Evolutionary conservation across 1,284 basidiomycete genomes (phyloP), one percentile per base, ranked within the genome.

Genomic region (Cerioporus squamosus): DNA sequence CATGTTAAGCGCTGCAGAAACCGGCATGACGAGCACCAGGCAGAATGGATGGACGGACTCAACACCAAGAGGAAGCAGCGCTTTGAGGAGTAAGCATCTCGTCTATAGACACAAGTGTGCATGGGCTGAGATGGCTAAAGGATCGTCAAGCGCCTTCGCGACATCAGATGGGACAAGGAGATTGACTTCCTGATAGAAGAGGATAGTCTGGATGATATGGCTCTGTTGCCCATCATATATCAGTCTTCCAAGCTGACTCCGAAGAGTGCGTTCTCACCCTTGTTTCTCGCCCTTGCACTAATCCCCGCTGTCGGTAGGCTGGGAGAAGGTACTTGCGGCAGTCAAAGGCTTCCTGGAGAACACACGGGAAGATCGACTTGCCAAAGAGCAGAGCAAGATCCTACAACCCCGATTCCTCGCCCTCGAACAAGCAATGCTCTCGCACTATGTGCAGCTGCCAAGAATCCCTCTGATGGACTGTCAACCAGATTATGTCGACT

Each of bases 231-330:
- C 1, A 36, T 50, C 10, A 44, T 59, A 1, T 20, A 43, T 7
- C 48, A 46, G 22, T 39, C 57, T 2, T 22, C 52, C 20, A 59
- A 59, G 51, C 26, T 59, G 5, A 59, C 57, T 1, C 36, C 46
- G 7, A 43, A 52, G 38, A 29, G 57, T 47, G 5, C n/a, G 55
- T 23, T 9, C 0, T 1, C 8, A n/a, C n/a, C n/a, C n/a, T 22
- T 9, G 8, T 5, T 12, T 8, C 1, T 20, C 23, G n/a, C 20
- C 5, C 15, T 17, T 5, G 39, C 24, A 23, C 14, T 42, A 7
- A 45, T 24, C 36, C 10, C 15, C n/a, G 42, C 26, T 42, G 39
- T 44, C 9, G 10, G 10, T 33, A 57, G 56, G 24, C 3, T 57
- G 56, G 56, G n/a, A 44, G 44, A 53, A 52, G 24, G 51, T 53